Percentiles rank a stretch among this genome's conserved stretches.
Evolutionary conservation across 257 asterid species (phyloP).

Genomic region (Nicotiana otophora): DNA sequence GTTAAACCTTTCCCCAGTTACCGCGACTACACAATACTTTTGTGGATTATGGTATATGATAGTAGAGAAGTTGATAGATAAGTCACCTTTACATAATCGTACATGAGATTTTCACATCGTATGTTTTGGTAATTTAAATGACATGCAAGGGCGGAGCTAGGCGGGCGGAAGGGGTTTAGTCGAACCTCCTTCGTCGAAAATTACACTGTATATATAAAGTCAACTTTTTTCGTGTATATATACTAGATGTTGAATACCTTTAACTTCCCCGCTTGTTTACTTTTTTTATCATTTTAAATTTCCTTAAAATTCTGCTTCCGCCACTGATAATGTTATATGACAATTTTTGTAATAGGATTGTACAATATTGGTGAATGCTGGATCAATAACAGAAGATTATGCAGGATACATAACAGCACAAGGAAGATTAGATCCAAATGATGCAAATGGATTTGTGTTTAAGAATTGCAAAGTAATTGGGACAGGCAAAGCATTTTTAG

Average conservation of each 20-base stretch:
- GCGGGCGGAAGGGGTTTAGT: too few relatives aligned
- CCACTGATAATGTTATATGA: background rate
- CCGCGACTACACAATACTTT: background rate
- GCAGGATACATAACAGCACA: constrained; percentile 42
- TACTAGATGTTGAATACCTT: too few relatives aligned
- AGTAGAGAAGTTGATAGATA: background rate
- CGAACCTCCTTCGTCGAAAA: too few relatives aligned
- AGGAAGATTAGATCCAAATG: constrained; percentile 14
- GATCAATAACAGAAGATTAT: background rate
- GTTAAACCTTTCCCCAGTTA: background rate
- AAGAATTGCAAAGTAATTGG: constrained; percentile 10
- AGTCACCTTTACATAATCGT: background rate
- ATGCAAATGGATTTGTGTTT: constrained; percentile 13
- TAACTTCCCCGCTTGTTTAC: too few relatives aligned
- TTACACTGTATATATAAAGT: too few relatives aligned
- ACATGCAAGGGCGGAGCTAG: background rate
- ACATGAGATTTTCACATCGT: background rate
- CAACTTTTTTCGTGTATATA: too few relatives aligned
- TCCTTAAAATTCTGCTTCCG: too few relatives aligned
- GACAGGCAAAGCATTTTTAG: constrained; percentile 1
- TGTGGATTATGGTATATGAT: background rate
- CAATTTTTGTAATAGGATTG: constrained; percentile 22
- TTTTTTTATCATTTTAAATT: too few relatives aligned
- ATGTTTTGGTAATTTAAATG: background rate
- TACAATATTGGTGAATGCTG: constrained; percentile 24